Conservation (phyloP, 192 early-diverging fungal genomes). For the Coemansia sp. region DNA sequence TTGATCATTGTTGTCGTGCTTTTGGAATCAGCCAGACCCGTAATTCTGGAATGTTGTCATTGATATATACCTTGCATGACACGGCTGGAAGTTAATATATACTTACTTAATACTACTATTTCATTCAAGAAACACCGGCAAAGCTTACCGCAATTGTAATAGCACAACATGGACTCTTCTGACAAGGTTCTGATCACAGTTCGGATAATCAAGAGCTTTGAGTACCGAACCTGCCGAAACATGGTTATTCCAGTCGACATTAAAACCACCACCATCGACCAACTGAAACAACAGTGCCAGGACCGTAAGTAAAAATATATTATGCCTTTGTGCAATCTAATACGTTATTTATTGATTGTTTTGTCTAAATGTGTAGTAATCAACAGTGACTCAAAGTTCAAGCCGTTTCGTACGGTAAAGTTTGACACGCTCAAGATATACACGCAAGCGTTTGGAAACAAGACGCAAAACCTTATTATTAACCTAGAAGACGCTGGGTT, state of each 20-base stretch:
- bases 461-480: slow-evolving; percentile 85
- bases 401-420: slow-evolving; percentile 24
- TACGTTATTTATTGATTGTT: neutral
- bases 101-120: neutral
- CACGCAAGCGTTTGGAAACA: slow-evolving; percentile 45
- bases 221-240: slow-evolving; percentile 85
- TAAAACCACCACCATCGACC: slow-evolving; percentile 59
- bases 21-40: neutral
- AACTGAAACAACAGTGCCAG: slow-evolving; percentile 35
- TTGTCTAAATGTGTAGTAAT: slow-evolving; percentile 16
- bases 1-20: neutral
- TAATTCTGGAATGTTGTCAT: neutral
- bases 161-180: neutral
- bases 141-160: neutral
- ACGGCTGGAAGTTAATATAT: neutral
- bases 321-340: neutral
- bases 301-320: slow-evolving; percentile 14
- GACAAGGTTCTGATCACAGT: slow-evolving; percentile 63
- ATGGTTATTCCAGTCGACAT: slow-evolving; percentile 75
- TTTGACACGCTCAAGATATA: slow-evolving; percentile 46
- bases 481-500: slow-evolving; percentile 76
- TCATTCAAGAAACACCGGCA: neutral
- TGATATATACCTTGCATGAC: neutral
- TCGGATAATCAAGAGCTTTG: slow-evolving; percentile 86
- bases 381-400: slow-evolving; percentile 30